Percentiles rank a stretch among this genome's conserved stretches.
These are phyloP conservation scores for Vitellaria paradoxa DNA, from an alignment of 179 eudicot genomes.

Conservation along the genomic window DNA sequence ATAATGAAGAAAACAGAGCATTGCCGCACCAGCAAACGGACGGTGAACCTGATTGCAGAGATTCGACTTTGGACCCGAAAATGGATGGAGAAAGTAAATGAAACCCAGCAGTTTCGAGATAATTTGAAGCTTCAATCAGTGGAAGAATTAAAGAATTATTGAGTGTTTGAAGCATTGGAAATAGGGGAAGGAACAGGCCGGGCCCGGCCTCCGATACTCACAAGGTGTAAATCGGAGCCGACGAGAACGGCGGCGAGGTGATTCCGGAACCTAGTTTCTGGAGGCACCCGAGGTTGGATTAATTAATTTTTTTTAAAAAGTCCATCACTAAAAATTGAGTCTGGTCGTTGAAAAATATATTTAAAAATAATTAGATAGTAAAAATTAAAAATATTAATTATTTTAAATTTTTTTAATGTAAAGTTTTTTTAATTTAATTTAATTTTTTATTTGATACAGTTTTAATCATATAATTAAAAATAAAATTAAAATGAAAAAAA, in stretches of 20 bases:
- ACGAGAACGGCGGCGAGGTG: slow-evolving; percentile 39
- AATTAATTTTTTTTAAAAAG: not conserved
- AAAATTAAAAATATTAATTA: too few relatives aligned
- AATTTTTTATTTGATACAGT: too few relatives aligned
- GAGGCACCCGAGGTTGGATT: slow-evolving; percentile 22
- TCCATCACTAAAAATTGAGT: too few relatives aligned
- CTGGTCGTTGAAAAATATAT: too few relatives aligned
- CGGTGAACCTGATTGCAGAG: slow-evolving; percentile 18
- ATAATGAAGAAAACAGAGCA: slow-evolving; percentile 3
- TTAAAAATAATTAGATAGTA: too few relatives aligned
- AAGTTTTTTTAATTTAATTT: too few relatives aligned
- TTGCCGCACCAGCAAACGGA: slow-evolving; percentile 2
- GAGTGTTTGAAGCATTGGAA: not conserved
- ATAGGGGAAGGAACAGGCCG: slow-evolving; percentile 1
- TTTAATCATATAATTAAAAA: too few relatives aligned
- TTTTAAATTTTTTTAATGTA: too few relatives aligned
- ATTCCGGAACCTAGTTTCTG: slow-evolving; percentile 28
- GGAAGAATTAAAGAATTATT: not conserved
- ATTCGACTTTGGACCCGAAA: slow-evolving; percentile 23
- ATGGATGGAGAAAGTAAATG: slow-evolving; percentile 9
- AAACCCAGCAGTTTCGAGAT: slow-evolving; percentile 12
- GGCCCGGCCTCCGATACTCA: slow-evolving; percentile 28
- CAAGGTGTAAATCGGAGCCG: slow-evolving; percentile 80
- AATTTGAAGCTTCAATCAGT: slow-evolving; percentile 11
- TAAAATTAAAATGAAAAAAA: too few relatives aligned